phyloP scores from a whole-genome alignment of 371 early-diverging fungal species.

The Entomophthora muscae region DNA sequence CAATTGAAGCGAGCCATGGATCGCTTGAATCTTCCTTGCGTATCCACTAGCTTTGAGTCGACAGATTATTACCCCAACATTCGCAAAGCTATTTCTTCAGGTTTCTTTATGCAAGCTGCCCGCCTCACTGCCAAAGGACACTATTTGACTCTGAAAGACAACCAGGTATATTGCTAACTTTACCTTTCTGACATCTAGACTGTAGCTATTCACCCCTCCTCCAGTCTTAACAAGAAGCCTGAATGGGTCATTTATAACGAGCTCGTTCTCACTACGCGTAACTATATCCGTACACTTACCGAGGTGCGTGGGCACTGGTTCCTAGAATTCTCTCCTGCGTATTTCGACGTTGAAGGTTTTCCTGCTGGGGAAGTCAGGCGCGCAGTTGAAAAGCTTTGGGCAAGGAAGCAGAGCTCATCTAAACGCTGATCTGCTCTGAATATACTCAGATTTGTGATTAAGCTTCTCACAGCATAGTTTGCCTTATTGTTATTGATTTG shows the following conservation, averaged over 20 bases:
- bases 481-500: too few species aligned
- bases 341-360: slow-evolving; percentile 18
- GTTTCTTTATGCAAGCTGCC: slow-evolving; percentile 96
- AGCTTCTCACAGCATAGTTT: too few species aligned
- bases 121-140: slow-evolving; percentile 75
- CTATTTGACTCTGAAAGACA: slow-evolving; percentile 90
- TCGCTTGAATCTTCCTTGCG: slow-evolving; percentile 42
- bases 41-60: slow-evolving; percentile 54
- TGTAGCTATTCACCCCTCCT: slow-evolving; percentile 90
- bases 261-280: slow-evolving; percentile 88
- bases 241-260: slow-evolving; percentile 97
- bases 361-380: slow-evolving; percentile 7
- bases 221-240: slow-evolving; percentile 68
- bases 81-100: slow-evolving; percentile 65
- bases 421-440: neutral
- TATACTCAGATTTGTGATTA: neutral
- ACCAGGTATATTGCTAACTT: slow-evolving; percentile 36
- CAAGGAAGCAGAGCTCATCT: neutral
- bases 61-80: slow-evolving; percentile 65
- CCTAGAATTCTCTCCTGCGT: slow-evolving; percentile 60
- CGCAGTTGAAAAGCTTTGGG: neutral
- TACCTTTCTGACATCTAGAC: slow-evolving; percentile 14
- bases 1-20: slow-evolving; percentile 80
- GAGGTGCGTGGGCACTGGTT: slow-evolving; percentile 86
- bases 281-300: slow-evolving; percentile 87